Evolutionary conservation across 768 basidiomycete genomes (phyloP).

Genomic region (Leccinum longicurvipes): DNA sequence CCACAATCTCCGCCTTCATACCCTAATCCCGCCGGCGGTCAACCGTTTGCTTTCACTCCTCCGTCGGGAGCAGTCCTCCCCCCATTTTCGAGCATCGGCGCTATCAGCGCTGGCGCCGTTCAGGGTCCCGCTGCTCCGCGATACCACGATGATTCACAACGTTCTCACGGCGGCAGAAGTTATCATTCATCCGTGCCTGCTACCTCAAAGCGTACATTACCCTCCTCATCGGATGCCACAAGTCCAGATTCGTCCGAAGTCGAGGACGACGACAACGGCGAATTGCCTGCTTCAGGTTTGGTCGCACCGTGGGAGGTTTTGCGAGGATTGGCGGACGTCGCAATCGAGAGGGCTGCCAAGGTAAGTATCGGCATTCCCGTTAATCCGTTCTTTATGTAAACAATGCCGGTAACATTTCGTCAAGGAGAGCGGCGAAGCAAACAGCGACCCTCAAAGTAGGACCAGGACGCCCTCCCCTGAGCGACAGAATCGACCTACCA

Average conservation of each 20-base stretch:
- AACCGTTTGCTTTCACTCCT: slow-evolving; percentile 32
- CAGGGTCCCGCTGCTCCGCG: slow-evolving; percentile 56
- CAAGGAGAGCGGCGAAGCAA: slow-evolving; percentile 70
- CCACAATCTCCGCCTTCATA: slow-evolving; percentile 43
- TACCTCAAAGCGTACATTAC: slow-evolving; percentile 58
- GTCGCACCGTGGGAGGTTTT: slow-evolving; percentile 88
- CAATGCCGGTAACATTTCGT: slow-evolving; percentile 12
- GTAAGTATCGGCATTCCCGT: slow-evolving; percentile 34
- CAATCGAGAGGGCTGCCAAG: slow-evolving; percentile 74
- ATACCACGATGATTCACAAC: slow-evolving; percentile 43
- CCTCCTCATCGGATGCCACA: slow-evolving; percentile 62
- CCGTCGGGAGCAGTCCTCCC: slow-evolving; percentile 57
- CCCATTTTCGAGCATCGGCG: slow-evolving; percentile 67
- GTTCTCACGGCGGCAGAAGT: slow-evolving; percentile 28
- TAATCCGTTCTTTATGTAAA: background rate
- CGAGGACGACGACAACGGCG: slow-evolving; percentile 81
- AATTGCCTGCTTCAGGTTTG: slow-evolving; percentile 75
- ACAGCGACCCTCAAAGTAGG: slow-evolving; percentile 73
- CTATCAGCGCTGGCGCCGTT: slow-evolving; percentile 44
- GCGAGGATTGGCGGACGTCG: slow-evolving; percentile 76
- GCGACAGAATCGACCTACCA: slow-evolving; percentile 62
- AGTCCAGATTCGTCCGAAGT: slow-evolving; percentile 81
- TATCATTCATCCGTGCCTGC: slow-evolving; percentile 31
- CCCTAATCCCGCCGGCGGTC: slow-evolving; percentile 35
- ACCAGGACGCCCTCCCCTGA: slow-evolving; percentile 73